Evolutionary conservation across 2,329 filamentous ascomycete genomes (phyloP).

Genomic region (Pyricularia pennisetigena): DNA sequence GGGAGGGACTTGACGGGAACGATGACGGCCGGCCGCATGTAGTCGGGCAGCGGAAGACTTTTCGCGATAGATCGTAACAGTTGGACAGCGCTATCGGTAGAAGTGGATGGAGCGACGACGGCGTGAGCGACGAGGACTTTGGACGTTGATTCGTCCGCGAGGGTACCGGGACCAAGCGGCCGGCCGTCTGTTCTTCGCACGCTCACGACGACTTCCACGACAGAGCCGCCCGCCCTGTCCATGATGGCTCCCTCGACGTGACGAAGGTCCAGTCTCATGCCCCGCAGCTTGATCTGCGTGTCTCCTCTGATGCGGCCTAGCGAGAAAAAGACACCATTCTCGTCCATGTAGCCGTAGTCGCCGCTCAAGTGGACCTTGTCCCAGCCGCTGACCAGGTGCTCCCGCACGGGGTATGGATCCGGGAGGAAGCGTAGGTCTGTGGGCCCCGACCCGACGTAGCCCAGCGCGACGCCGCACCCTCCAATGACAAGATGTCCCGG

Average conservation of each 20-base stretch:
- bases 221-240: neutral
- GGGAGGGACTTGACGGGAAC: neutral
- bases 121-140: neutral
- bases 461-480: neutral
- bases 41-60: conserved; percentile 9
- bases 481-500: neutral
- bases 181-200: neutral
- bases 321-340: neutral
- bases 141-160: neutral
- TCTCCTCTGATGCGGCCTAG: neutral
- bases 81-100: neutral
- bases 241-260: neutral
- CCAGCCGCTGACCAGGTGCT: neutral
- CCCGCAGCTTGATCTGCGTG: conserved; percentile 4
- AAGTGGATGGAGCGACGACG: neutral
- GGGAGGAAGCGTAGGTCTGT: neutral
- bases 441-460: neutral
- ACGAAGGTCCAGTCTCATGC: neutral
- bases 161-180: neutral
- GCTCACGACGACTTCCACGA: neutral
- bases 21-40: conserved; percentile 21
- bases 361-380: neutral
- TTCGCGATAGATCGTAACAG: neutral
- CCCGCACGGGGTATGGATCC: neutral
- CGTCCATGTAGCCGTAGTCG: conserved; percentile 1